These are phyloP conservation scores for Leptomonas seymouri DNA, from an alignment of 208 protist species.

Conservation along the genomic window DNA sequence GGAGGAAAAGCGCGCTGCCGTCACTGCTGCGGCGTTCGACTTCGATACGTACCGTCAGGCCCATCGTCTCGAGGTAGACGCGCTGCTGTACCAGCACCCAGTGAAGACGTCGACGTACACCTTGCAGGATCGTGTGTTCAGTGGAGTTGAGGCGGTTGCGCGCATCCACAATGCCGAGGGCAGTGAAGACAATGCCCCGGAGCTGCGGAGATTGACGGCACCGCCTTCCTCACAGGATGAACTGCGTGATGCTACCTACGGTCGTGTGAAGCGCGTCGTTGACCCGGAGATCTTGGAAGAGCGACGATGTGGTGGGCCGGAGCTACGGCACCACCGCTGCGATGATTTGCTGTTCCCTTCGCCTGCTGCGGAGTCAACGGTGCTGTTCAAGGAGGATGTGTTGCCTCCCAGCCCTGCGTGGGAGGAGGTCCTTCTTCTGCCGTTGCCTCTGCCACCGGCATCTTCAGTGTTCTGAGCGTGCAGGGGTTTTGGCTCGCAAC, in stretches of 20 bases:
- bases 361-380: slow-evolving; percentile 20
- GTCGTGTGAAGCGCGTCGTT: slow-evolving; percentile 47
- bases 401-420: slow-evolving; percentile 30
- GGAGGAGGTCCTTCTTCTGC: slow-evolving; percentile 48
- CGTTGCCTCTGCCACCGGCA: slow-evolving; percentile 76
- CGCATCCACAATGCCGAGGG: slow-evolving; percentile 15
- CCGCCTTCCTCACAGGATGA: slow-evolving; percentile 42
- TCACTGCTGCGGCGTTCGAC: slow-evolving; percentile 50
- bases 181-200: slow-evolving; percentile 2
- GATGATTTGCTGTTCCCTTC: slow-evolving; percentile 54
- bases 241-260: slow-evolving; percentile 65
- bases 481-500: neutral
- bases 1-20: slow-evolving; percentile 40
- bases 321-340: slow-evolving; percentile 60
- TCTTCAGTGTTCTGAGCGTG: slow-evolving; percentile 65
- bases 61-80: slow-evolving; percentile 69
- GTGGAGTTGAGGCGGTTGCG: slow-evolving; percentile 11
- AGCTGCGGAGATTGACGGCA: neutral
- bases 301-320: slow-evolving; percentile 65
- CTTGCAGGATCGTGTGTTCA: slow-evolving; percentile 60
- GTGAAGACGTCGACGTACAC: slow-evolving; percentile 51
- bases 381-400: slow-evolving; percentile 64
- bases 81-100: slow-evolving; percentile 66
- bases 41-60: slow-evolving; percentile 51
- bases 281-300: slow-evolving; percentile 76